phyloP scores from a whole-genome alignment of 768 basidiomycete species.

The Amanita thiersii region DNA sequence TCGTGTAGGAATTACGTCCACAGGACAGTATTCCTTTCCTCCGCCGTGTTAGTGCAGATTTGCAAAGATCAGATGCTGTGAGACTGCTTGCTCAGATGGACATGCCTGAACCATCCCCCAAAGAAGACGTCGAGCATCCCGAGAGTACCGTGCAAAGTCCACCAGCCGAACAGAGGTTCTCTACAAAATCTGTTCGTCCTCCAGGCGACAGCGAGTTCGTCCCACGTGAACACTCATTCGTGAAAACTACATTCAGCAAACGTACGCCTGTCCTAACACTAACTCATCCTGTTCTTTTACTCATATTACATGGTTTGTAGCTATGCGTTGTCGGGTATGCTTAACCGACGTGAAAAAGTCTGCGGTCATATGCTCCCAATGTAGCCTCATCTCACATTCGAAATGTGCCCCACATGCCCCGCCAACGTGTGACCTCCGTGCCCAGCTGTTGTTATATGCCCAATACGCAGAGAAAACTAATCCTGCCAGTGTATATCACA shows the following conservation, averaged over 20 bases:
- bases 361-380: constrained; percentile 82
- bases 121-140: constrained; percentile 22
- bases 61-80: constrained; percentile 63
- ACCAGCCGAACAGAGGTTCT: constrained; percentile 29
- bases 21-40: constrained; percentile 96
- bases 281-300: constrained; percentile 4
- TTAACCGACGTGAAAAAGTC: constrained; percentile 72
- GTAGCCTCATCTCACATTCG: constrained; percentile 82
- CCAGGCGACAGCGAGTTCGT: constrained; percentile 43
- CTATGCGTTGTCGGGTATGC: constrained; percentile 84
- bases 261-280: constrained; percentile 42
- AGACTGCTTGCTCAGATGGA: constrained; percentile 46
- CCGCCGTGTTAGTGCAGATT: constrained; percentile 81
- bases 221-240: constrained; percentile 72
- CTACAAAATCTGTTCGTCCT: constrained; percentile 30
- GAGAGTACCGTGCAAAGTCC: constrained; percentile 28
- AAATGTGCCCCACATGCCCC: constrained; percentile 69
- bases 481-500: constrained; percentile 42
- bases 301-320: constrained; percentile 33
- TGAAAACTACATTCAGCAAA: constrained; percentile 90
- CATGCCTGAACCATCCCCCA: constrained; percentile 30
- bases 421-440: constrained; percentile 74
- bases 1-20: constrained; percentile 63
- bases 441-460: constrained; percentile 71
- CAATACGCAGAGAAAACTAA: constrained; percentile 69